Base-by-base conservation (phyloP, 2,329 filamentous ascomycete species). In the Penicillium sp. region DNA sequence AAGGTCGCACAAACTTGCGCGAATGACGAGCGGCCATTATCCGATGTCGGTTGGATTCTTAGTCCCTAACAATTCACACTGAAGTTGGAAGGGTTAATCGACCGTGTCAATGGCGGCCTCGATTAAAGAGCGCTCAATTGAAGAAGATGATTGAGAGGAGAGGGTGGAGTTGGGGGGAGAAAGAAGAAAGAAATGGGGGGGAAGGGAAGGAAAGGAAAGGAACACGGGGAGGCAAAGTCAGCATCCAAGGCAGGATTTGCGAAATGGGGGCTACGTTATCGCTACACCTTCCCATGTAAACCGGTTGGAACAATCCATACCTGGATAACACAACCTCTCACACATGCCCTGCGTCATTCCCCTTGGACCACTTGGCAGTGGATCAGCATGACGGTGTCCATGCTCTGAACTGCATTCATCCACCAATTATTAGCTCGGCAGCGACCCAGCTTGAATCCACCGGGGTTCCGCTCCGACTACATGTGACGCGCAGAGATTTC, bases 1-100 rank as follows among this genome's bases (percentile, higher is more conserved):
- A 67, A 42, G 79, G 79, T 65, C 76, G 78, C 58, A 84, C 62
- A 53, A 83, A 63, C 54, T 78, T 78, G 53, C 72, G 71, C 39
- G 68, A 68, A 57, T 71, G 66, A 56, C 69, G 68, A 47, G 68
- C 60, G 52, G 68, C 68, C 71, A 74, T 74, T 60, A 57, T 60
- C 45, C 45, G 49, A 44, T 25, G 27, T 12, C 33, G 13, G 32
- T 18, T 40, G 24, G 38, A 40, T 27, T 27, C 6, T 25, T 40
- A 27, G 27, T 40, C 24, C 27, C 20, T 41, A 27, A 23, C 37
- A 33, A 41, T 32, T 46, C 44, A 41, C 37, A 38, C 18, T 27
- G 32, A 7, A 18, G 32, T 41, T 24, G 23, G 8, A 29, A 37
- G 33, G 13, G 49, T 51, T 46, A 47, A 23, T 33, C 25, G 39